Evolutionary conservation across 208 protist species (phyloP).

Genomic region (Crithidia thermophila): DNA sequence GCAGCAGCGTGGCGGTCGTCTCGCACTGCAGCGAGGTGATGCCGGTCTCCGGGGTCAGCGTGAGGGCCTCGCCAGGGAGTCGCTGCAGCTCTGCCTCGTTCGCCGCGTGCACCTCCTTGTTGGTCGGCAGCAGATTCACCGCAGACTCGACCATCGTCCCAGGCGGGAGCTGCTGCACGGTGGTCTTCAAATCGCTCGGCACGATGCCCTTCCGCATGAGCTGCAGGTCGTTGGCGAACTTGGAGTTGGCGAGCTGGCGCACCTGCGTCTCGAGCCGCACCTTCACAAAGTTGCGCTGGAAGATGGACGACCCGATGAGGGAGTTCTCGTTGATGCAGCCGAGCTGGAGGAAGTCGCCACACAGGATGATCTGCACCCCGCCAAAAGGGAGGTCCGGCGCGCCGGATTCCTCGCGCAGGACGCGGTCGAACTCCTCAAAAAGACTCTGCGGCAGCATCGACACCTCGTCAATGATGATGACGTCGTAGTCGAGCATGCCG

Average conservation of each 20-base stretch:
- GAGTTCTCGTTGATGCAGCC: slow-evolving; percentile 86
- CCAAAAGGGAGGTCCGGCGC: slow-evolving; percentile 90
- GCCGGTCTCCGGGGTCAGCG: slow-evolving; percentile 72
- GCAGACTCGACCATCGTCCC: slow-evolving; percentile 86
- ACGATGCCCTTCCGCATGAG: slow-evolving; percentile 77
- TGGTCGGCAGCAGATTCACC: slow-evolving; percentile 86
- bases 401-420: slow-evolving; percentile 79
- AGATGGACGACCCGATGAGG: slow-evolving; percentile 69
- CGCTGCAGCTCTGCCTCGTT: slow-evolving; percentile 75
- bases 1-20: slow-evolving; percentile 75
- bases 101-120: slow-evolving; percentile 85
- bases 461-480: slow-evolving; percentile 94
- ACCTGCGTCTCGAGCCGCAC: slow-evolving; percentile 78
- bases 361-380: slow-evolving; percentile 93
- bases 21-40: slow-evolving; percentile 84
- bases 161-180: slow-evolving; percentile 75
- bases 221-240: slow-evolving; percentile 76
- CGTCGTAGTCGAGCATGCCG: slow-evolving; percentile 81
- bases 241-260: slow-evolving; percentile 56
- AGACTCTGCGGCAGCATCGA: slow-evolving; percentile 88
- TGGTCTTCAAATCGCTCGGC: slow-evolving; percentile 54
- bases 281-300: slow-evolving; percentile 80
- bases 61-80: slow-evolving; percentile 73
- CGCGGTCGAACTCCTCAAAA: slow-evolving; percentile 89
- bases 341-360: slow-evolving; percentile 94